Percentiles rank a stretch among this genome's conserved stretches.
Evolutionary conservation across 805 yeast genomes (phyloP).

Genomic region (Sugiyamaella smithiae): DNA sequence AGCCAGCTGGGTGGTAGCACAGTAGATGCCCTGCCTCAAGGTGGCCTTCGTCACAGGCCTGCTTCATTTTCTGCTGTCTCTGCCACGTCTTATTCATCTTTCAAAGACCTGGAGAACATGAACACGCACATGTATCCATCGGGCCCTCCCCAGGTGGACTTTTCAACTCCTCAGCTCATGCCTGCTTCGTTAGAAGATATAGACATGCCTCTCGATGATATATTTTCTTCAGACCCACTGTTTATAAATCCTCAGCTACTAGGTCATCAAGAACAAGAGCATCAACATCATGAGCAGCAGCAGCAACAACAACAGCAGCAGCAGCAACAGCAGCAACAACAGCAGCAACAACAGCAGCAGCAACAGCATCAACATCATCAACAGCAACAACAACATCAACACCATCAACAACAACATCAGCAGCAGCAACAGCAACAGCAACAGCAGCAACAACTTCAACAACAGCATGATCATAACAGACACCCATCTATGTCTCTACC

Average conservation of each 20-base stretch:
- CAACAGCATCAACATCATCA: conserved; percentile 7
- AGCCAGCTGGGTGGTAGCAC: conserved; percentile 14
- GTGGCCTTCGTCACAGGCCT: conserved; percentile 20
- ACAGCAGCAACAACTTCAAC: neutral
- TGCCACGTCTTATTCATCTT: conserved; percentile 56
- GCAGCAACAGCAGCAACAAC: conserved; percentile 5
- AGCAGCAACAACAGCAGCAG: conserved; percentile 7
- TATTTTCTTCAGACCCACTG: conserved; percentile 35
- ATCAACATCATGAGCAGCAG: conserved; percentile 7
- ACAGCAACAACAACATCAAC: conserved; percentile 17
- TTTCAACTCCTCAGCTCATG: conserved; percentile 73
- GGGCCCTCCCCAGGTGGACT: conserved; percentile 68
- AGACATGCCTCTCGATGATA: conserved; percentile 70
- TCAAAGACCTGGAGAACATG: conserved; percentile 38
- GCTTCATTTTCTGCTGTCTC: conserved; percentile 65
- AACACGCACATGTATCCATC: conserved; percentile 19
- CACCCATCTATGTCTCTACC: neutral
- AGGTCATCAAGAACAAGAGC: conserved; percentile 14
- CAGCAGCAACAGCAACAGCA: conserved; percentile 33
- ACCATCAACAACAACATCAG: conserved; percentile 19
- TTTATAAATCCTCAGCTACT: conserved; percentile 28
- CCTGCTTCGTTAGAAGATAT: conserved; percentile 48
- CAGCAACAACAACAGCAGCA: conserved; percentile 2
- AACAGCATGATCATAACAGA: conserved; percentile 27
- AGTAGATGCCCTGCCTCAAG: neutral